Evolutionary conservation across 1,139 yeast species (phyloP), one percentile per base, ranked within the genome.

Genomic region (Suhomyces bribrorum): DNA sequence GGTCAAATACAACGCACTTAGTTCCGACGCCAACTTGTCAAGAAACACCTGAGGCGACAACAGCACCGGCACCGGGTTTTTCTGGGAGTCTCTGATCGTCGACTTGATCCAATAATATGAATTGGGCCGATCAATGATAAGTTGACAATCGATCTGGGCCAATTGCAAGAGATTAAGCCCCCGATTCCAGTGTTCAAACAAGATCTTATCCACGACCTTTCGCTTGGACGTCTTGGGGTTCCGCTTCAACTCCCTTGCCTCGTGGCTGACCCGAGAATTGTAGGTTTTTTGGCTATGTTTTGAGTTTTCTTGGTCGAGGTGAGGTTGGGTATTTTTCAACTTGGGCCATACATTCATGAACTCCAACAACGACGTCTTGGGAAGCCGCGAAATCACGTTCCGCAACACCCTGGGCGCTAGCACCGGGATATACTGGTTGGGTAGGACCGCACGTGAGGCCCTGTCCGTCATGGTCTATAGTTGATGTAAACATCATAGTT

Each of bases 61-160:
- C 41, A 62, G 61, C 1, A 75, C 53, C 0, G 70, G 59, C 6
- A 58, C 61, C 33, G 63, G 68, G 12, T 59, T 49, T 2, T 60
- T 67, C 12, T 54, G 44, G 3, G 69, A 54, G 45, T 77, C 73
- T 43, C 63, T 59, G 0, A 81, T 76, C 0, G 79, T 74, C 2
- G 86, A 77, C 34, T 75, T 74, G 3, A 73, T 64, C 90, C 95
- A 86, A 16, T 59, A 59, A 48, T 66, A 74, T 1, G 67, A 46
- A 29, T 64, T 61, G 0, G 86, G 82, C 34, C 73, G 70, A 48
- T 81, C 83, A 4, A 83, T 75, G 28, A 85, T 64, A 31, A 74
- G 54, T 48, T 81, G 85, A 41, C 85, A 77, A 50, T 86, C 95
- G 7, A 85, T 62, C 47, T 85, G 90, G 0, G 95, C 84, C 32